Conservation (phyloP, 202 grass and related monocot genomes). For the Carex arenaria region DNA sequence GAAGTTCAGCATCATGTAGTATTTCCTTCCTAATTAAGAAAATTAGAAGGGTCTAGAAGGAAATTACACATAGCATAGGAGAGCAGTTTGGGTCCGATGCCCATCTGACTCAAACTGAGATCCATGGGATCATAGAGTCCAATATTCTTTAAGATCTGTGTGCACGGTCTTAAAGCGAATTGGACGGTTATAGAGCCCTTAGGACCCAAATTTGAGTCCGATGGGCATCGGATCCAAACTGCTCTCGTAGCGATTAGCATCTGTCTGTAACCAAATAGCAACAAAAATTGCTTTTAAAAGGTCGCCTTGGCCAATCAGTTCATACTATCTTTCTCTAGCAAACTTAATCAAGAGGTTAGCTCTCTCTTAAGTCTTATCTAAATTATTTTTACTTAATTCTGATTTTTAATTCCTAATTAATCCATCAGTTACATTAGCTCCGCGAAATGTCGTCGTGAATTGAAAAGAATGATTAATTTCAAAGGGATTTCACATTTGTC, state of each 20-base stretch:
- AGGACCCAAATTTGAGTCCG: no score
- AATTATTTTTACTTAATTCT: background rate
- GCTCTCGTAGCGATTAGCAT: no score
- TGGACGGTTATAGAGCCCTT: no score
- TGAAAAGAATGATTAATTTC: background rate
- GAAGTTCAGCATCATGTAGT: background rate
- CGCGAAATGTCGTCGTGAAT: background rate
- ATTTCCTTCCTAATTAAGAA: background rate
- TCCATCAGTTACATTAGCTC: background rate
- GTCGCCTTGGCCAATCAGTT: background rate
- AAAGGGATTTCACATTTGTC: background rate
- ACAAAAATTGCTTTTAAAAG: slow-evolving; percentile 1
- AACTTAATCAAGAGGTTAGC: background rate
- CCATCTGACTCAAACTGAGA: no score
- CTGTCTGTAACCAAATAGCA: background rate
- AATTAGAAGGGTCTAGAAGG: background rate
- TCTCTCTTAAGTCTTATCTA: slow-evolving; percentile 20
- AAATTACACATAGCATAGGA: background rate
- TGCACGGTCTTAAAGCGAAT: no score
- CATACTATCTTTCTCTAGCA: background rate
- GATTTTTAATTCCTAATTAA: background rate
- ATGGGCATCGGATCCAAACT: no score
- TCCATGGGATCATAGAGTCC: no score
- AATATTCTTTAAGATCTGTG: no score
- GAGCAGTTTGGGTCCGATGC: no score